These are phyloP conservation scores for Onygena corvina DNA, from an alignment of 2,329 filamentous ascomycete species.

Conservation along the genomic window DNA sequence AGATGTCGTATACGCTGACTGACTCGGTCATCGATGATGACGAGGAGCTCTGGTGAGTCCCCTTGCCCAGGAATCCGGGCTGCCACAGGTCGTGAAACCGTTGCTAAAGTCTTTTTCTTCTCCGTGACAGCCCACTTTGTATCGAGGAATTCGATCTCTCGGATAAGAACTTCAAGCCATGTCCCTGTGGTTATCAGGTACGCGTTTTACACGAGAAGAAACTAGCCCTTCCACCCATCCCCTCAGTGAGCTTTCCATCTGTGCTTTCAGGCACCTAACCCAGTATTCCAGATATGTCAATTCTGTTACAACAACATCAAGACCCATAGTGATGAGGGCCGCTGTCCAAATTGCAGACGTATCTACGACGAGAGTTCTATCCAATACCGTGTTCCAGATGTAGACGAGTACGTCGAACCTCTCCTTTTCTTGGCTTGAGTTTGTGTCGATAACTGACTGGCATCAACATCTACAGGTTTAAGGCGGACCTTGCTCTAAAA, in stretches of 20 bases:
- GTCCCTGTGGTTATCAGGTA: constrained; percentile 97
- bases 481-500: constrained; percentile 47
- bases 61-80: neutral
- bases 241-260: neutral
- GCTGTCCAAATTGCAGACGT: constrained; percentile 92
- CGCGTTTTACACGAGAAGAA: constrained; percentile 18
- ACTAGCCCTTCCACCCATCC: neutral
- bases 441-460: neutral
- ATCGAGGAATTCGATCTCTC: constrained; percentile 98
- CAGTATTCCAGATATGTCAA: constrained; percentile 90
- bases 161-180: constrained; percentile 92
- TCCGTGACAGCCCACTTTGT: constrained; percentile 64
- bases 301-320: constrained; percentile 99
- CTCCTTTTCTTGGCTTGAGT: constrained; percentile 10
- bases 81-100: constrained; percentile 2
- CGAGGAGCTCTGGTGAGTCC: constrained; percentile 37
- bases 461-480: constrained; percentile 30
- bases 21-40: constrained; percentile 41
- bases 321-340: constrained; percentile 81
- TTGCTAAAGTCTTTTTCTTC: constrained; percentile 16
- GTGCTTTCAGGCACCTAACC: too few species aligned
- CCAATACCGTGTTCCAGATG: constrained; percentile 87
- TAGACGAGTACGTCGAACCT: constrained; percentile 65
- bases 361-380: constrained; percentile 96
- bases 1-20: constrained; percentile 36